phyloP scores from a whole-genome alignment of 2,329 filamentous ascomycete species.

The Calonectria pseudoturangicola region DNA sequence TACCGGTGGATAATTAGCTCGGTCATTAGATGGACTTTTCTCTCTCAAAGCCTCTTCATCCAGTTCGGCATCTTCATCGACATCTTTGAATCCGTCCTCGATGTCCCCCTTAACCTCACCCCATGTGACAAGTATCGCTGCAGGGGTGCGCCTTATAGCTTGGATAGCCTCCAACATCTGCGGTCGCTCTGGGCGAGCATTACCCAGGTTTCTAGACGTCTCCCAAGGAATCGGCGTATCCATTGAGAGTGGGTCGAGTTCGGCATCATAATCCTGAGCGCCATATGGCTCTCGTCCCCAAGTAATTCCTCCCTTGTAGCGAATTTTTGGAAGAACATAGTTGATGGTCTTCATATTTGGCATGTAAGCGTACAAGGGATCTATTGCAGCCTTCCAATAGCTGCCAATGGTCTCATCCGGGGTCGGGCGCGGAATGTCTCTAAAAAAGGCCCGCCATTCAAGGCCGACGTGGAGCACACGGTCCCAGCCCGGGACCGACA shows the following conservation, averaged over 20 bases:
- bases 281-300: constrained; percentile 56
- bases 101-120: constrained; percentile 45
- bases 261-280: constrained; percentile 41
- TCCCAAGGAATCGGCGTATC: constrained; percentile 53
- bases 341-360: constrained; percentile 51
- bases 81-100: constrained; percentile 38
- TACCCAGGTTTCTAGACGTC: constrained; percentile 37
- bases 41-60: neutral
- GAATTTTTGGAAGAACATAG: constrained; percentile 53
- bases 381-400: constrained; percentile 50
- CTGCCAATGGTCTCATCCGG: constrained; percentile 45
- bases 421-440: constrained; percentile 51
- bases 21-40: constrained; percentile 20
- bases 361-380: constrained; percentile 50
- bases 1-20: constrained; percentile 29
- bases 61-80: constrained; percentile 2
- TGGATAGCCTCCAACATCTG: constrained; percentile 35
- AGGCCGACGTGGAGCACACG: constrained; percentile 53
- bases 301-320: constrained; percentile 53
- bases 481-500: constrained; percentile 49
- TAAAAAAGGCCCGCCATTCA: constrained; percentile 57
- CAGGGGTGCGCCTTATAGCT: neutral
- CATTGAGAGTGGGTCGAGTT: constrained; percentile 49
- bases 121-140: constrained; percentile 45
- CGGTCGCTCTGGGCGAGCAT: neutral